Percentiles rank a stretch among this genome's conserved stretches.
Evolutionary conservation across 805 yeast genomes (phyloP).

Genomic region (Dipodascus geniculatus): DNA sequence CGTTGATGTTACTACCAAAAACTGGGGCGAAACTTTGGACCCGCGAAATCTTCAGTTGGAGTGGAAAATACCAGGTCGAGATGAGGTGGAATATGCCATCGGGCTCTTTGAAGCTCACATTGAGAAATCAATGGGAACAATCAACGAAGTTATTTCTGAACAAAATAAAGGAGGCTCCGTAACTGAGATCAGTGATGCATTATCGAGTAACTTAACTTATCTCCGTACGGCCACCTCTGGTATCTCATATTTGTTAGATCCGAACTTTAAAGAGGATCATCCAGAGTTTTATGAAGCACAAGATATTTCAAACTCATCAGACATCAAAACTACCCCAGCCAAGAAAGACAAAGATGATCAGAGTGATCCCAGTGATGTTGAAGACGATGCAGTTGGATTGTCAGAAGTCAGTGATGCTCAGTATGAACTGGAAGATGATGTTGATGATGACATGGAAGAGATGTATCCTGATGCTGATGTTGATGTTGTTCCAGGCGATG

Average conservation of each 20-base stretch:
- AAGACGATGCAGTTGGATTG: constrained; percentile 10
- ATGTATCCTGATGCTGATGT: constrained; percentile 32
- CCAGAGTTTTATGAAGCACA: constrained; percentile 1
- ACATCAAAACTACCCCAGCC: not conserved
- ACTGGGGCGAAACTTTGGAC: constrained; percentile 28
- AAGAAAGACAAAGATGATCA: constrained; percentile 20
- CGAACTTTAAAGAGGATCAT: constrained; percentile 28
- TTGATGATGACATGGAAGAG: constrained; percentile 15
- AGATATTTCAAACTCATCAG: not conserved
- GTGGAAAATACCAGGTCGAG: constrained; percentile 64
- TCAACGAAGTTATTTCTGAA: constrained; percentile 19
- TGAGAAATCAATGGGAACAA: constrained; percentile 12
- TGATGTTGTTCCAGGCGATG: constrained; percentile 21
- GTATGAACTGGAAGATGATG: constrained; percentile 20
- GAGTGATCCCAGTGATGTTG: constrained; percentile 20
- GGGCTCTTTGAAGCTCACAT: constrained; percentile 42
- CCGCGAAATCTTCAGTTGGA: constrained; percentile 33
- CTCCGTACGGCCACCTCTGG: constrained; percentile 59
- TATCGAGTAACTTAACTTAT: constrained; percentile 44
- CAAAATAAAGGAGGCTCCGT: constrained; percentile 19
- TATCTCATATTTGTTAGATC: constrained; percentile 59
- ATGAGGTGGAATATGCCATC: constrained; percentile 50
- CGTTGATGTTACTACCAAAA: constrained; percentile 24
- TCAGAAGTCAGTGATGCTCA: constrained; percentile 3
- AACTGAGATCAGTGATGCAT: constrained; percentile 36